These are phyloP conservation scores for Gentiana straminea DNA, from an alignment of 257 asterid genomes.

Conservation along the genomic window DNA sequence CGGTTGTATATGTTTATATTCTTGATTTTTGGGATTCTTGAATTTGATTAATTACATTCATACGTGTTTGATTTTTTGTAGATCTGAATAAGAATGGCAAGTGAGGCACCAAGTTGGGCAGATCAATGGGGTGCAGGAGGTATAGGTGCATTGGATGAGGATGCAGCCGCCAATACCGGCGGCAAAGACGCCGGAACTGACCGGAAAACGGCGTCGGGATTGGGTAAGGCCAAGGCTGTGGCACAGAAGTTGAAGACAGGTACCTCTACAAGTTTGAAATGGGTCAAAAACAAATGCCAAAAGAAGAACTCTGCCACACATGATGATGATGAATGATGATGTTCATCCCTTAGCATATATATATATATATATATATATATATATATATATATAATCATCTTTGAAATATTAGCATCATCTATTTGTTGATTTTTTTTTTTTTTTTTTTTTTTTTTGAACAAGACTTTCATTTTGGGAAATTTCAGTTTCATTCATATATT, in stretches of 20 bases:
- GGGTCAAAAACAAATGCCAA: constrained; percentile 64
- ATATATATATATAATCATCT: no score
- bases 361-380: no score
- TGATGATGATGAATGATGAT: no score
- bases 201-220: constrained; percentile 39
- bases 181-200: constrained; percentile 23
- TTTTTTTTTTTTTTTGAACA: no score
- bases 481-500: no score
- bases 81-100: constrained; percentile 33
- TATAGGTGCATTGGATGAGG: constrained; percentile 52
- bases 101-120: constrained; percentile 81
- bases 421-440: no score
- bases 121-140: constrained; percentile 99
- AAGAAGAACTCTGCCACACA: constrained; percentile 41
- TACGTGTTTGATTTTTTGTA: background rate
- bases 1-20: background rate
- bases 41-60: background rate
- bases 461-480: no score
- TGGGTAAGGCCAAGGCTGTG: constrained; percentile 55
- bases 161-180: constrained; percentile 12
- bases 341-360: no score
- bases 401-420: no score
- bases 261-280: constrained; percentile 49
- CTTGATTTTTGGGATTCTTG: background rate
- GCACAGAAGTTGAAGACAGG: constrained; percentile 59